Base-by-base conservation (phyloP, 2,329 filamentous ascomycete species). In the Volutella citrinella region DNA sequence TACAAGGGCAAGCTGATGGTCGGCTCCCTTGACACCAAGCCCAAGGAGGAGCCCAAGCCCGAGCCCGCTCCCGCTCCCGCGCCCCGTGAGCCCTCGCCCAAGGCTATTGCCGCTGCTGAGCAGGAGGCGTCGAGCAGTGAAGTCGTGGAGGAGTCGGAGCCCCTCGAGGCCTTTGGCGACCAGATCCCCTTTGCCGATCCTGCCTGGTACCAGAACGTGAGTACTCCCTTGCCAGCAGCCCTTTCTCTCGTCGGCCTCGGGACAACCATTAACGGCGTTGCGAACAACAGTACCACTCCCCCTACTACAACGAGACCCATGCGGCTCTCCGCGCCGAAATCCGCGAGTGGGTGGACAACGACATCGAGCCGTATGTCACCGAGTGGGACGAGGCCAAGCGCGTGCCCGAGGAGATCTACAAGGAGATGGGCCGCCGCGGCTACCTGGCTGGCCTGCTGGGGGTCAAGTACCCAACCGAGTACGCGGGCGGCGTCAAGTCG, bases 301-400 rank as follows among this genome's bases (percentile, higher is more conserved):
- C 91, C 18, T 97, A 96, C 76, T 95, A 84, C 76, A 96, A 96
- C 68, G 84, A 95, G 65, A 82, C 87, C 6, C 93, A 98, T 65
- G 90, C 81, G 36, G 89, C 88, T 32, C 83, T 98, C 30, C 88
- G 93, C 41, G 83, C 80, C 46, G 93, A 98, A 71, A 74, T 96
- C 41, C 86, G 93, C 56, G 77, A 89, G 70, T 98, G 90, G 90
- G 79, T 98, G 36, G 87, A 95, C 42, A 77, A 73, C 36, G 87
- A 88, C 52, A 83, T 97, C 60, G 89, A 95, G 70, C 91, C 93
- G 15, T 76, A 91, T 52, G 87, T 97, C 36, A 85, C 81, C 24
- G 93, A 98, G 63, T 98, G 93, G 93, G 93, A 98, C 52, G 93
- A 97, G 73, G 87, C 83, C 52, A 94, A 89, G 71, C 78, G 82